Base-by-base conservation (phyloP, 805 yeast genomes). In the Yamadazyma scolyti region DNA sequence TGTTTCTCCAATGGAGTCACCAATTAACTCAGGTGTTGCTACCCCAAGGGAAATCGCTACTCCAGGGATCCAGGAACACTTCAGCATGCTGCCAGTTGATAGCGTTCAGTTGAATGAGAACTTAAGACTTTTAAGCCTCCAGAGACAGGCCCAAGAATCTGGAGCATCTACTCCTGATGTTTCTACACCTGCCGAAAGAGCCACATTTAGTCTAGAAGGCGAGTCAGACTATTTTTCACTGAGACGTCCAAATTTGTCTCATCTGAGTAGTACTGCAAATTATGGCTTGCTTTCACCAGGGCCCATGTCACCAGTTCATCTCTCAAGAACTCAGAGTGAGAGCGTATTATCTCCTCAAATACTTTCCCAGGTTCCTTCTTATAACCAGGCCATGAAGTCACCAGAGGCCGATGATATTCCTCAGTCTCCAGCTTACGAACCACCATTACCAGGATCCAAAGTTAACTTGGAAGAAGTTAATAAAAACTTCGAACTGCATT, bases 361-460 rank as follows among this genome's bases (percentile, higher is more conserved):
- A 9, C 31, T 86, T 41, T 77, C 82, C 13, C 63, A 76, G 28
- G 96, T 90, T 5, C 97, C 97, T 0, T 78, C 95, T 0, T 90
- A 90, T 56, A 72, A 71, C 6, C 79, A 83, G 19, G 97, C 97
- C 0, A 57, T 88, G 54, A 74, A 73, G 46, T 40, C 39, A 6
- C 9, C 16, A 9, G 38, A 34, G 7, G 31, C 31, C 4, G 56
- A 68, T 8, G 71, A 63, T 3, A 71, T 64, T 13, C 76, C 73
- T 31, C 57, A 81, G 16, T 79, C 96, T 2, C 97, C 97, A 1
- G 71, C 73, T 2, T 88, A 87, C 53, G 68, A 63, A 39, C 79
- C 77, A 5, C 74, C 75, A 3, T 44, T 58, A 10, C 66, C 65
- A 3, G 68, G 67, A 2, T 65, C 75, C 2, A 44, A 52, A 30